Conservation (phyloP, 75 land plant species). For the Adiantum capillusveneris region DNA sequence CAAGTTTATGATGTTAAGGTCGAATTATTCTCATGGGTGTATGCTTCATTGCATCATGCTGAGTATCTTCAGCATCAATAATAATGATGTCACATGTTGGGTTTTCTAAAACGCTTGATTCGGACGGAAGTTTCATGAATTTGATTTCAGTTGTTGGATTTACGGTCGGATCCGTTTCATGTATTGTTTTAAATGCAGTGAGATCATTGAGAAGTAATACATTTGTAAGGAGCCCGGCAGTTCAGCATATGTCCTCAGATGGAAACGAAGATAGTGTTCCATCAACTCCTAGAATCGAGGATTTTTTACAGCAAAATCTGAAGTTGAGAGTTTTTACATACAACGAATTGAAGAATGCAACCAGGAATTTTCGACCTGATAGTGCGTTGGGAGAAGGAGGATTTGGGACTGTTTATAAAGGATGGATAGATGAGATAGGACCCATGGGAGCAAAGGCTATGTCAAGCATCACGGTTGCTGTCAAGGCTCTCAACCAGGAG, state of each 20-base stretch:
- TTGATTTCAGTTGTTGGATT: too few relatives aligned
- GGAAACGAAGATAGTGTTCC: background rate
- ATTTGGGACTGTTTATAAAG: conserved; percentile 71
- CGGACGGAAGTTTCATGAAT: too few relatives aligned
- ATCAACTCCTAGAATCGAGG: conserved; percentile 32
- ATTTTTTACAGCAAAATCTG: conserved; percentile 27
- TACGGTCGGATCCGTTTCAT: too few relatives aligned
- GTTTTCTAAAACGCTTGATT: too few relatives aligned
- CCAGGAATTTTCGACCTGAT: conserved; percentile 59
- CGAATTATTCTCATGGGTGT: too few relatives aligned
- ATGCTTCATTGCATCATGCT: too few relatives aligned
- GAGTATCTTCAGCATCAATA: too few relatives aligned
- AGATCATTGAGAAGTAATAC: too few relatives aligned
- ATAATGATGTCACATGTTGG: too few relatives aligned
- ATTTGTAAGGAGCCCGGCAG: background rate
- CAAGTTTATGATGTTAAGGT: too few relatives aligned
- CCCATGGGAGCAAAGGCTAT: conserved; percentile 31
- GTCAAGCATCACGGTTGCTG: conserved; percentile 32
- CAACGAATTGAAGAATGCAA: conserved; percentile 50
- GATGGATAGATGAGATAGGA: conserved; percentile 45
- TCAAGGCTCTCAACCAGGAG: conserved; percentile 53
- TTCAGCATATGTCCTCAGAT: background rate
- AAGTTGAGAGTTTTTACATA: conserved; percentile 54
- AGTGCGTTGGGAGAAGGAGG: conserved; percentile 68
- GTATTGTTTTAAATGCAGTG: too few relatives aligned